Conservation (phyloP, 306 rosid genomes). For the Malus asiatica region DNA sequence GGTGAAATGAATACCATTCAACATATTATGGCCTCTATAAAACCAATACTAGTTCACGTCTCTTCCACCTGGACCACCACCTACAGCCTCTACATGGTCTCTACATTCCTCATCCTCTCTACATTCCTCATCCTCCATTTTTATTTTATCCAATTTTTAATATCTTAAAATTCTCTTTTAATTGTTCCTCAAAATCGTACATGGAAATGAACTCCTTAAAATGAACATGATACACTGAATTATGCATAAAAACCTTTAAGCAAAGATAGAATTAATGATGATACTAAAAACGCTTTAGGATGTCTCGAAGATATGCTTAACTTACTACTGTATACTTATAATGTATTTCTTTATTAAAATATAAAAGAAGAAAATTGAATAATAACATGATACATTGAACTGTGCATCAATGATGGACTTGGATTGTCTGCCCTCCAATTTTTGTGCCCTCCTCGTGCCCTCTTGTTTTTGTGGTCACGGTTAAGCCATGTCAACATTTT, state of each 20-base stretch:
- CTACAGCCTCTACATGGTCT: neutral
- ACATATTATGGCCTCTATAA: neutral
- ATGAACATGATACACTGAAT: neutral
- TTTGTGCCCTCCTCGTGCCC: too few relatives aligned
- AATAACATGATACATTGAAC: too few relatives aligned
- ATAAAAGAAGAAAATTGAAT: too few relatives aligned
- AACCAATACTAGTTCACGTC: slow-evolving; percentile 3
- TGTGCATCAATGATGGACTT: too few relatives aligned
- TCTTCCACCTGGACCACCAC: neutral
- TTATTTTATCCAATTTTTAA: neutral
- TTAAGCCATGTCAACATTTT: too few relatives aligned
- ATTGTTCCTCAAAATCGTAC: neutral
- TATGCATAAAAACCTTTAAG: neutral
- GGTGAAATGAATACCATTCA: slow-evolving; percentile 1
- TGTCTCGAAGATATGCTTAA: too few relatives aligned
- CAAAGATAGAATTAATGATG: neutral
- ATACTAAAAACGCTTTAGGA: too few relatives aligned
- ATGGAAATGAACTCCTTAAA: neutral
- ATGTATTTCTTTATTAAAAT: too few relatives aligned
- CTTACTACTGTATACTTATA: too few relatives aligned
- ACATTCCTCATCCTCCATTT: neutral
- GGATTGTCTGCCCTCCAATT: too few relatives aligned
- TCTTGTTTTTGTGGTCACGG: too few relatives aligned
- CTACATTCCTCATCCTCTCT: neutral
- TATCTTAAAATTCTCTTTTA: neutral